phyloP scores from a whole-genome alignment of 768 basidiomycete species.

The Naganishia antarctica region DNA sequence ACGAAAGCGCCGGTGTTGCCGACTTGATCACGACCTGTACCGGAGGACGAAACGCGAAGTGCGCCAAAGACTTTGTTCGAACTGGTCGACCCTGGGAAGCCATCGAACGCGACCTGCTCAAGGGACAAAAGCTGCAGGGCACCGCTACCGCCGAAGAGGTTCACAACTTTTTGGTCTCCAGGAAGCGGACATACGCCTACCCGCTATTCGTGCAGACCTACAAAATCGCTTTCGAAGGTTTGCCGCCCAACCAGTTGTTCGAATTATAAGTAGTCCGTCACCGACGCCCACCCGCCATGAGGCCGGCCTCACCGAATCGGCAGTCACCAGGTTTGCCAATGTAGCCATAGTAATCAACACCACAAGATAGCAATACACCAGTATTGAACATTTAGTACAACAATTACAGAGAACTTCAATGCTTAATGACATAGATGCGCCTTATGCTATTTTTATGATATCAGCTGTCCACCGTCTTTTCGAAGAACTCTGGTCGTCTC shows the following conservation, averaged over 20 bases:
- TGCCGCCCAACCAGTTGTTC: constrained; percentile 37
- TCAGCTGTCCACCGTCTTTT: too few species aligned
- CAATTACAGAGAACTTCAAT: neutral
- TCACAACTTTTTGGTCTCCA: constrained; percentile 50
- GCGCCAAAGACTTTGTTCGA: constrained; percentile 52
- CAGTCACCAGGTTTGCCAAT: neutral
- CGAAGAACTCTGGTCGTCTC: too few species aligned
- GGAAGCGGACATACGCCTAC: constrained; percentile 46
- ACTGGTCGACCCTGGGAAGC: constrained; percentile 51
- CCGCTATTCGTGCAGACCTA: constrained; percentile 49
- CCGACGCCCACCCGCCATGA: neutral
- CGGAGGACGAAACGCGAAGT: constrained; percentile 48
- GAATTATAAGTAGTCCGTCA: constrained; percentile 14
- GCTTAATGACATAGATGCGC: constrained; percentile 2
- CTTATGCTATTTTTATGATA: too few species aligned
- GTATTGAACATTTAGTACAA: neutral
- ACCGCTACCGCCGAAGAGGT: constrained; percentile 52
- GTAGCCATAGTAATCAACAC: constrained; percentile 19
- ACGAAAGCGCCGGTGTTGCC: constrained; percentile 51
- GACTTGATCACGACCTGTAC: constrained; percentile 53
- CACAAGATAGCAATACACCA: neutral
- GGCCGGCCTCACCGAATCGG: neutral
- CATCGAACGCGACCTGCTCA: constrained; percentile 52
- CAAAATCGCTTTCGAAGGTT: constrained; percentile 46
- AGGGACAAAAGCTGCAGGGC: constrained; percentile 54